Conservation (phyloP, 192 early-diverging fungal genomes). For the Entomortierella beljakovae region DNA sequence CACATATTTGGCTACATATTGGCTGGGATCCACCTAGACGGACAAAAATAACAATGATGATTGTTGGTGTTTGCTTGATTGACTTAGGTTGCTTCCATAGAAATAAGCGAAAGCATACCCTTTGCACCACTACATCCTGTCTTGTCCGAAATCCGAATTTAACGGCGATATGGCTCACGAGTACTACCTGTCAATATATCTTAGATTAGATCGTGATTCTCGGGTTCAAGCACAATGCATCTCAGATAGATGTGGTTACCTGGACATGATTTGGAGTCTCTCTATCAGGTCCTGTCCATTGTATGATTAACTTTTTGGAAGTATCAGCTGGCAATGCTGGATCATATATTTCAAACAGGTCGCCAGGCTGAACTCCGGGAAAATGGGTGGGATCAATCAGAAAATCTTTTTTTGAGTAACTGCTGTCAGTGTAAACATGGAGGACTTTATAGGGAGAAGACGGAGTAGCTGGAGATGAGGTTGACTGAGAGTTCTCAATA, state of each 20-base stretch:
- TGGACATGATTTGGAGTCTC: constrained; percentile 67
- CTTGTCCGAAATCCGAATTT: constrained; percentile 70
- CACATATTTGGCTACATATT: constrained; percentile 81
- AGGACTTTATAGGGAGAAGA: constrained; percentile 40
- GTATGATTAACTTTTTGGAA: constrained; percentile 61
- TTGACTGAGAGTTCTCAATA: not conserved
- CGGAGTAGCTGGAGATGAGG: constrained; percentile 10
- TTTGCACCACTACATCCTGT: constrained; percentile 70
- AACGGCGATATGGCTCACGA: constrained; percentile 75
- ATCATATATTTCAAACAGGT: constrained; percentile 73
- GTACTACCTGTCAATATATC: constrained; percentile 64
- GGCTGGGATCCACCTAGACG: constrained; percentile 71
- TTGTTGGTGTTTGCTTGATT: not conserved
- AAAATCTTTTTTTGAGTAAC: constrained; percentile 71
- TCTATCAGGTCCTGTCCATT: constrained; percentile 62
- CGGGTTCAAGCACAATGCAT: too few relatives aligned
- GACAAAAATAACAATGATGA: not conserved
- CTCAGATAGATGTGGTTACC: too few relatives aligned
- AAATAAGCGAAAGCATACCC: constrained; percentile 51
- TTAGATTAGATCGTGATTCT: not conserved
- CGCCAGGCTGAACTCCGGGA: constrained; percentile 66
- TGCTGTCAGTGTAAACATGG: constrained; percentile 68
- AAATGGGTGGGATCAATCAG: constrained; percentile 79
- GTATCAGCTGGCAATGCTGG: constrained; percentile 33
- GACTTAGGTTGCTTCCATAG: not conserved